Evolutionary conservation across 2,329 filamentous ascomycete genomes (phyloP).

Genomic region (Sarocladium oryzae): DNA sequence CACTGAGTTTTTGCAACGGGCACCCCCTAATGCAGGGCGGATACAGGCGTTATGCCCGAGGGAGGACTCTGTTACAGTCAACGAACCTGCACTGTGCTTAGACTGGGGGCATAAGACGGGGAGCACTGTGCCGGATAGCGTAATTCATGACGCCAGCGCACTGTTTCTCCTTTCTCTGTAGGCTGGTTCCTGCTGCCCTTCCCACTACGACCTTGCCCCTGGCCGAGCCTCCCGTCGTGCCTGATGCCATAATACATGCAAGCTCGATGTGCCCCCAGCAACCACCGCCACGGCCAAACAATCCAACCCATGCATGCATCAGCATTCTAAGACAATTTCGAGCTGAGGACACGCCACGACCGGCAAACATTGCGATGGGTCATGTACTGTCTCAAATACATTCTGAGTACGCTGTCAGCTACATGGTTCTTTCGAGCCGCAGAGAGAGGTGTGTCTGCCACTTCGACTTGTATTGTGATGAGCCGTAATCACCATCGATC

Average conservation of each 20-base stretch:
- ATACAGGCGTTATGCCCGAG: background rate
- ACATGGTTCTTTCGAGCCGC: background rate
- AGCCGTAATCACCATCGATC: no score
- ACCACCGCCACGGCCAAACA: background rate
- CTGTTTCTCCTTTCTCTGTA: background rate
- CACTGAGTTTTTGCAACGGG: background rate
- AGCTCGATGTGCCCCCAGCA: conserved; percentile 1
- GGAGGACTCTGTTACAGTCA: background rate
- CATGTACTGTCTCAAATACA: background rate
- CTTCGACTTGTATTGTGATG: no score
- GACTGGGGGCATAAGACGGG: background rate
- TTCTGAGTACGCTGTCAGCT: background rate
- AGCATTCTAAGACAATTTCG: conserved; percentile 1
- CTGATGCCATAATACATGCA: background rate
- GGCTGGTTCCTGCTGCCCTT: background rate
- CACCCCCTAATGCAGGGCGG: conserved; percentile 1
- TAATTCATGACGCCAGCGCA: background rate
- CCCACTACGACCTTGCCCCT: background rate
- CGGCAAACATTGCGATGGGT: background rate
- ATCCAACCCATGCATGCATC: background rate
- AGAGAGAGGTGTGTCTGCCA: no score
- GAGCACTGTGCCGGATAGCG: background rate
- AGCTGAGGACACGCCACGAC: background rate
- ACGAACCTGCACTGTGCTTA: background rate
- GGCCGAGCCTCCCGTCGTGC: background rate